Percentiles rank a stretch among this genome's conserved stretches.
phyloP scores from a whole-genome alignment of 2,329 filamentous ascomycete species.

The Corynespora cassiicola region DNA sequence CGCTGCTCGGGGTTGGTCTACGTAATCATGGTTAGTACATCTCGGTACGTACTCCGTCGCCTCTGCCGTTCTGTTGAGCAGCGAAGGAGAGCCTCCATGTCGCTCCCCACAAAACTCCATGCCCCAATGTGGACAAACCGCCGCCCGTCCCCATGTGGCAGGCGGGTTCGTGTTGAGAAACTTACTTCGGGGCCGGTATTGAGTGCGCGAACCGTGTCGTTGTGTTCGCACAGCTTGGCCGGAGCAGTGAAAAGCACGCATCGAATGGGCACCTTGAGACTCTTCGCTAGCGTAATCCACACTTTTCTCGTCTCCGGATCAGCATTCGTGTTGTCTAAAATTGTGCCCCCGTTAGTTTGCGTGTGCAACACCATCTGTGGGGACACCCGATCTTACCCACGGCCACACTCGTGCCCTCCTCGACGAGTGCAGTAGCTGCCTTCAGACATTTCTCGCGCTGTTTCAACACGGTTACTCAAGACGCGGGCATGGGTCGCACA shows the following conservation, averaged over 20 bases:
- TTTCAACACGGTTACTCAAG: slow-evolving; percentile 42
- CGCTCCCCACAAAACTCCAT: not conserved
- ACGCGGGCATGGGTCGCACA: slow-evolving; percentile 23
- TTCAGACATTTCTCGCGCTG: slow-evolving; percentile 72
- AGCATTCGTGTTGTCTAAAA: slow-evolving; percentile 91
- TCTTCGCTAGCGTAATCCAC: slow-evolving; percentile 78
- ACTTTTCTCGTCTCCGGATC: slow-evolving; percentile 76
- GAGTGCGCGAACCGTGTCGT: slow-evolving; percentile 81
- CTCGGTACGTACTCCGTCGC: slow-evolving; percentile 12
- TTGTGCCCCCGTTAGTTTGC: slow-evolving; percentile 17
- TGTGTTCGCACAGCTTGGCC: slow-evolving; percentile 77
- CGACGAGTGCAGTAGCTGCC: slow-evolving; percentile 70
- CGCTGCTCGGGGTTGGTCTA: slow-evolving; percentile 85
- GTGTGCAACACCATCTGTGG: slow-evolving; percentile 18
- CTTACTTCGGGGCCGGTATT: slow-evolving; percentile 46
- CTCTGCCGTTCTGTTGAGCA: slow-evolving; percentile 5
- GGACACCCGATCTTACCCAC: slow-evolving; percentile 67
- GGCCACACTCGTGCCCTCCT: slow-evolving; percentile 71
- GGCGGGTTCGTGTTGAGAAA: slow-evolving; percentile 22
- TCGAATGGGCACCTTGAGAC: slow-evolving; percentile 75
- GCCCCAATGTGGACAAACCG: too few species aligned
- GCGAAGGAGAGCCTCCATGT: not conserved
- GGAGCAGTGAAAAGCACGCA: slow-evolving; percentile 85
- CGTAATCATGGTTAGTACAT: slow-evolving; percentile 22
- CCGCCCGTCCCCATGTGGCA: not conserved